Conservation (phyloP, 176 grass and related monocot genomes). For the Ampelocalamus luodianensis region DNA sequence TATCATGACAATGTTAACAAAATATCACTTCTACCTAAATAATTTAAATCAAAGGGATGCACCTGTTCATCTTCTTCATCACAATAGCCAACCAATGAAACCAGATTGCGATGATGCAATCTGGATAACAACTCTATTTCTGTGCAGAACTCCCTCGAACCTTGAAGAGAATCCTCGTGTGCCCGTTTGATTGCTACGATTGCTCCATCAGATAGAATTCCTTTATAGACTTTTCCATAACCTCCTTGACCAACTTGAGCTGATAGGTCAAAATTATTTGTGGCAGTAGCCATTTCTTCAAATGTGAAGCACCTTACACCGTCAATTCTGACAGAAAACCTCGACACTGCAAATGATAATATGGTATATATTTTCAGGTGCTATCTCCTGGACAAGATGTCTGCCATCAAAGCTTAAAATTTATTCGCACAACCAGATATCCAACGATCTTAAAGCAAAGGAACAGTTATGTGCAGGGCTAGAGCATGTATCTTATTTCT, state of each 20-base stretch:
- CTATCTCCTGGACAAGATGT: conserved; percentile 14
- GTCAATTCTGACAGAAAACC: conserved; percentile 79
- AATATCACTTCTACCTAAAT: conserved; percentile 19
- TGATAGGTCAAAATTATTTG: conserved; percentile 68
- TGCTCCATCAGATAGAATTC: conserved; percentile 74
- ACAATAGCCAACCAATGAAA: conserved; percentile 87
- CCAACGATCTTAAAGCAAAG: conserved; percentile 6
- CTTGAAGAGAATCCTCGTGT: conserved; percentile 87
- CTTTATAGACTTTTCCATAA: conserved; percentile 91
- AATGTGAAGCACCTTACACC: conserved; percentile 81
- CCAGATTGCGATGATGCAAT: conserved; percentile 94
- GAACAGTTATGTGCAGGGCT: neutral
- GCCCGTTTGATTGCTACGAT: conserved; percentile 92
- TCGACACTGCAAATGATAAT: conserved; percentile 56
- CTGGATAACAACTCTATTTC: conserved; percentile 94
- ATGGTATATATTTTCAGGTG: conserved; percentile 32
- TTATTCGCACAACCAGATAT: conserved; percentile 17
- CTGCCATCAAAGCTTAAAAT: neutral
- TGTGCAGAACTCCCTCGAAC: conserved; percentile 89
- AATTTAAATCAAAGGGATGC: conserved; percentile 35
- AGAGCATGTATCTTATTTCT: neutral
- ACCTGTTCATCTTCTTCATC: conserved; percentile 97
- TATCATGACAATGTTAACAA: neutral
- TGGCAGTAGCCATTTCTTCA: conserved; percentile 75
- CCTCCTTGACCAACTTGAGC: conserved; percentile 93